phyloP scores from a whole-genome alignment of 441 rosid species.

The Pelargonium fulgidum region DNA sequence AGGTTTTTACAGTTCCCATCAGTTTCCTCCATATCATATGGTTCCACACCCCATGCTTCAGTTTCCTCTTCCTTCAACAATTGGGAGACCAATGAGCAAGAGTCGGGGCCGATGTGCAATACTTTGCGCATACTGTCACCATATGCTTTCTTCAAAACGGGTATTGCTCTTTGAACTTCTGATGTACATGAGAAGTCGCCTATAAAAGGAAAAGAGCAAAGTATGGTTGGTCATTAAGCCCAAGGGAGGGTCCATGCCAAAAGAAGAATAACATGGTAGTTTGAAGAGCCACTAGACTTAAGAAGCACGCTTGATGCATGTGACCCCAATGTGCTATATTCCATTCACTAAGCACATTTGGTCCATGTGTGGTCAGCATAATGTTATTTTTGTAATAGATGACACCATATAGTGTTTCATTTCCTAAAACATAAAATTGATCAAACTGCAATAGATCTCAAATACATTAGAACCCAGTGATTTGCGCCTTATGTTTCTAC shows the following conservation, averaged over 20 bases:
- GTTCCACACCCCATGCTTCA: constrained; percentile 48
- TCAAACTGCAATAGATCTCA: background rate
- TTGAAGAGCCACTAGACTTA: too few species aligned
- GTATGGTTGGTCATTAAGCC: background rate
- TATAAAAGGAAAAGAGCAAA: constrained; percentile 5
- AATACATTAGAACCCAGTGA: background rate
- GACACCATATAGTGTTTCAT: background rate
- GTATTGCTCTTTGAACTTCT: constrained; percentile 33
- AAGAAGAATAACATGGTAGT: too few species aligned
- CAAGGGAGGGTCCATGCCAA: too few species aligned
- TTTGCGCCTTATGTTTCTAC: background rate
- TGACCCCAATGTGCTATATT: too few species aligned
- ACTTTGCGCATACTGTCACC: constrained; percentile 39
- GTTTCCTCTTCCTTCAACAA: constrained; percentile 35
- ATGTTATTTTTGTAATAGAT: too few species aligned
- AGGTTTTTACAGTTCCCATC: constrained; percentile 34
- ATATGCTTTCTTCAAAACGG: constrained; percentile 35
- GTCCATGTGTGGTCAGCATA: too few species aligned
- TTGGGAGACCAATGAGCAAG: constrained; percentile 36
- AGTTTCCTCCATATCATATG: constrained; percentile 39
- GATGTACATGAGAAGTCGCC: constrained; percentile 34
- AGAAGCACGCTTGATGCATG: too few species aligned
- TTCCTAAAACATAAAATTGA: constrained; percentile 2
- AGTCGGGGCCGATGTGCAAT: constrained; percentile 40
- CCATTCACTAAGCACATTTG: too few species aligned